phyloP scores from a whole-genome alignment of 176 grass and related monocot genomes.

The Carex scoparia region DNA sequence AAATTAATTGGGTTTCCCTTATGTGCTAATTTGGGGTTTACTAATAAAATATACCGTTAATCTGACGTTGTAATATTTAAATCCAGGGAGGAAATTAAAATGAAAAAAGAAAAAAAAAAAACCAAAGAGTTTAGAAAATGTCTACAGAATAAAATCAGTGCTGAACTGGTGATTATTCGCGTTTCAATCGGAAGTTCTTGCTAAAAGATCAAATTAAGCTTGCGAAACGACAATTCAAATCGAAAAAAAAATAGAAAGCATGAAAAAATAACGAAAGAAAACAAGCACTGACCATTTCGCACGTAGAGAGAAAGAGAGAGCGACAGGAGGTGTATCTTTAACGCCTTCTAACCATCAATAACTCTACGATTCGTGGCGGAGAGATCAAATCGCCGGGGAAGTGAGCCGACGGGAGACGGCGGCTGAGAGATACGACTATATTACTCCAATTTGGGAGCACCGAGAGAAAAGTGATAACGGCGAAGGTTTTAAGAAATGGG shows the following conservation, averaged over 20 bases:
- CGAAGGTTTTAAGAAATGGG: background rate
- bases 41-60: background rate
- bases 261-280: background rate
- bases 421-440: background rate
- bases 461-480: background rate
- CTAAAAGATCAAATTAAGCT: background rate
- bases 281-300: conserved; percentile 10
- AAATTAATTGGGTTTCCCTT: background rate
- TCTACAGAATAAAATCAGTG: background rate
- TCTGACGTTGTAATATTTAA: background rate
- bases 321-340: background rate
- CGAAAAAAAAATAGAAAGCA: background rate
- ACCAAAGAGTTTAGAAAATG: background rate
- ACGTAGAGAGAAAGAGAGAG: background rate
- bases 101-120: background rate
- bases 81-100: background rate
- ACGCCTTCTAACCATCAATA: conserved; percentile 12
- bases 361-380: background rate
- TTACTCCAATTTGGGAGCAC: background rate
- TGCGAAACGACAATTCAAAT: background rate
- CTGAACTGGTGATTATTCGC: background rate
- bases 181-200: background rate
- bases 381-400: conserved; percentile 20
- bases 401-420: conserved; percentile 10
- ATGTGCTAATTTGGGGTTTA: background rate